Percentiles rank a stretch among this genome's conserved stretches.
Conservation (phyloP, 1,284 basidiomycete species). For the Cystobasidiaceae sp. region DNA sequence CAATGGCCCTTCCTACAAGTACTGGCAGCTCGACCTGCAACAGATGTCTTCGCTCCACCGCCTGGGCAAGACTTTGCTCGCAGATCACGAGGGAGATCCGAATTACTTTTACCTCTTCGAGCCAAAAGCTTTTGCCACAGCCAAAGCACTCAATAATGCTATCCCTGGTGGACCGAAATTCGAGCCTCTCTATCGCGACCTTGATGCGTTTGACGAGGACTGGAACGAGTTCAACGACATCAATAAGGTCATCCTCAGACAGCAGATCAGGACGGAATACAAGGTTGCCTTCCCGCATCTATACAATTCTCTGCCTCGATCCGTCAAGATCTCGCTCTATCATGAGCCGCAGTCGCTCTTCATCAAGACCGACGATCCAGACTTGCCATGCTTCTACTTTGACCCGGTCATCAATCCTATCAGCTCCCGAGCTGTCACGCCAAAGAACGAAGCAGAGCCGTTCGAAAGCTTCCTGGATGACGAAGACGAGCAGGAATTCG, state of each 20-base stretch:
- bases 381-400: constrained; percentile 99
- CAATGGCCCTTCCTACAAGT: constrained; percentile 89
- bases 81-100: constrained; percentile 75
- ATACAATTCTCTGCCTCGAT: constrained; percentile 96
- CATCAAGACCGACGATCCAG: constrained; percentile 97
- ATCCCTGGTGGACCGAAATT: constrained; percentile 99
- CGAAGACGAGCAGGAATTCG: constrained; percentile 71
- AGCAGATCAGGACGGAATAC: constrained; percentile 98
- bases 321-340: constrained; percentile 85
- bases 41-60: constrained; percentile 97
- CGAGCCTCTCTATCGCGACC: constrained; percentile 74
- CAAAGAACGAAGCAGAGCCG: constrained; percentile 75
- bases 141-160: constrained; percentile 91
- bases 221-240: constrained; percentile 99
- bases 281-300: constrained; percentile 98
- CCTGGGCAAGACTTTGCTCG: constrained; percentile 84
- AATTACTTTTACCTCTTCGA: constrained; percentile 87
- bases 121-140: constrained; percentile 96
- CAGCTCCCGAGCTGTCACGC: constrained; percentile 73
- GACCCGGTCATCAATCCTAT: constrained; percentile 90
- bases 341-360: constrained; percentile 96
- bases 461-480: constrained; percentile 87
- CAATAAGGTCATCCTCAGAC: constrained; percentile 98
- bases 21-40: constrained; percentile 85
- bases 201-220: constrained; percentile 96